A percentile compares a stretch with the other conserved stretches of the same genome.
phyloP scores from a whole-genome alignment of 139 green algal species.

The Chlamydomonas applanata region DNA sequence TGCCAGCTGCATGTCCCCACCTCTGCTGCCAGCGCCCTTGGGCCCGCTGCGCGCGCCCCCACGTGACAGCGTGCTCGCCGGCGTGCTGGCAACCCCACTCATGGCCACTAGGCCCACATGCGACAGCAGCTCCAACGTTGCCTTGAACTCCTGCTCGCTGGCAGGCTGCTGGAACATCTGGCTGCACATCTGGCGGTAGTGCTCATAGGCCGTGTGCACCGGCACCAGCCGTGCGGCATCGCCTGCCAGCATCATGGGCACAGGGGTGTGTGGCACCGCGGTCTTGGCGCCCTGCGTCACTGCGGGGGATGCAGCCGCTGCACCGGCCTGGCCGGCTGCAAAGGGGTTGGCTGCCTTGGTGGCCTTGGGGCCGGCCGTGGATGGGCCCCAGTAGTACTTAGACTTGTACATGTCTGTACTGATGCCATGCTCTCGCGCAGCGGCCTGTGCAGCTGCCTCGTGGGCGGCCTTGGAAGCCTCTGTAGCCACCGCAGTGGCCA shows the following conservation, averaged over 20 bases:
- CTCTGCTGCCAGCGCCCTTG: not conserved
- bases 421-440: conserved; percentile 8
- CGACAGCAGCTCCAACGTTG: not conserved
- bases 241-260: not conserved
- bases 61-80: conserved; percentile 7
- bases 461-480: not conserved
- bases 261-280: not conserved
- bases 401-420: conserved; percentile 17
- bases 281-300: not conserved
- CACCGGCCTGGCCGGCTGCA: not conserved
- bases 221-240: conserved; percentile 9
- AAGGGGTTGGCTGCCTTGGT: conserved; percentile 22
- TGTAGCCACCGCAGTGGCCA: conserved; percentile 1
- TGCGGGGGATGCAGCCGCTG: not conserved
- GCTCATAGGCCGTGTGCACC: conserved; percentile 7
- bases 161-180: conserved; percentile 19
- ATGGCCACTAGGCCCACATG: conserved; percentile 1
- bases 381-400: conserved; percentile 9
- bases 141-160: conserved; percentile 7
- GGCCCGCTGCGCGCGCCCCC: conserved; percentile 7
- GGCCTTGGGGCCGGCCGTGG: conserved; percentile 2
- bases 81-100: conserved; percentile 1
- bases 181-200: conserved; percentile 8
- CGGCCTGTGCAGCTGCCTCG: conserved; percentile 5
- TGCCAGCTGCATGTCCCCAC: not conserved